A percentile compares a stretch with the other conserved stretches of the same genome.
phyloP scores from a whole-genome alignment of 179 eudicot genomes.

The Gypsophila paniculata region DNA sequence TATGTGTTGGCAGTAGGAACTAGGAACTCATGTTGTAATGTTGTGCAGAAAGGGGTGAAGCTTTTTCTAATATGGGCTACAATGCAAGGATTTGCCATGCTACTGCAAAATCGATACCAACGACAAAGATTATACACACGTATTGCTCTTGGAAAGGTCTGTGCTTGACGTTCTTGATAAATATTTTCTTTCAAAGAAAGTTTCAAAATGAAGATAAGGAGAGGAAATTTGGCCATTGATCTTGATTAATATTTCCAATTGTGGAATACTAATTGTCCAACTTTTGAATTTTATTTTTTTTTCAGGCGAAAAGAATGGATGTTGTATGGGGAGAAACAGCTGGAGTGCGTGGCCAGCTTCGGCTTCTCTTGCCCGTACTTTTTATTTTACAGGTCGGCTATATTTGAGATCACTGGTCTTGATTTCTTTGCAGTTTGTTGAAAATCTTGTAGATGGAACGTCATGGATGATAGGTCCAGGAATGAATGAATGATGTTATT shows the following conservation, averaged over 20 bases:
- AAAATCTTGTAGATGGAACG: neutral
- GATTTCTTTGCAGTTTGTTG: neutral
- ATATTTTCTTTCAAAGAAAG: neutral
- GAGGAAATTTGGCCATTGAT: neutral
- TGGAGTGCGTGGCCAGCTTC: conserved; percentile 49
- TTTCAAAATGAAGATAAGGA: neutral
- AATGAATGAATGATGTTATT: neutral
- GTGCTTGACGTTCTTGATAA: conserved; percentile 2
- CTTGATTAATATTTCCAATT: neutral
- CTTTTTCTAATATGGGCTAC: conserved; percentile 79
- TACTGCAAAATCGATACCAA: conserved; percentile 90
- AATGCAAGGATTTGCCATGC: conserved; percentile 93
- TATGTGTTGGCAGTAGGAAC: neutral
- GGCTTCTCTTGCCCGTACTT: conserved; percentile 47
- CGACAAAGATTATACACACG: conserved; percentile 92
- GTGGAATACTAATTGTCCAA: neutral
- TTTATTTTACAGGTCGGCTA: conserved; percentile 43
- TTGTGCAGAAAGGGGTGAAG: conserved; percentile 72
- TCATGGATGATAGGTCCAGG: neutral
- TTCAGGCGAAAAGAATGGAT: conserved; percentile 57
- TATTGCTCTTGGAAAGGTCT: conserved; percentile 94
- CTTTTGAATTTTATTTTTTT: conserved; percentile 18
- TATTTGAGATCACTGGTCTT: neutral
- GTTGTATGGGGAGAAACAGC: conserved; percentile 61
- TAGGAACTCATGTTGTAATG: neutral